phyloP scores from a whole-genome alignment of 2,329 filamentous ascomycete species.

The Trichoderma lentiforme region DNA sequence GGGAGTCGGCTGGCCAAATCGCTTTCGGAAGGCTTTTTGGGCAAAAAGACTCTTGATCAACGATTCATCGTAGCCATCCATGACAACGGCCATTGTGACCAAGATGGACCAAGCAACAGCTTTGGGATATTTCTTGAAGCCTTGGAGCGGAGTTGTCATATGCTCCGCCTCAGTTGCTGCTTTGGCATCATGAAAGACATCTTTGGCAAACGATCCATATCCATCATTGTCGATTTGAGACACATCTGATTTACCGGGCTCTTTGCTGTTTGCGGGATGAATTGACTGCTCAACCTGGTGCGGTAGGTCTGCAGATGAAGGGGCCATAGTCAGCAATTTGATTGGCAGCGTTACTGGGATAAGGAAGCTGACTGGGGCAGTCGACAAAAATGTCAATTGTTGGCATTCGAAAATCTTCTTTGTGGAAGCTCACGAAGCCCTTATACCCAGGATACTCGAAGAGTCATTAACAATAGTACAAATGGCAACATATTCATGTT shows the following conservation, averaged over 20 bases:
- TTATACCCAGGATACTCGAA: background rate
- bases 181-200: background rate
- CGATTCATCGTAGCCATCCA: slow-evolving; percentile 41
- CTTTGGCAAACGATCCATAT: background rate
- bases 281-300: background rate
- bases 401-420: background rate
- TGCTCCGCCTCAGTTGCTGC: background rate
- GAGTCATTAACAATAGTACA: background rate
- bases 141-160: slow-evolving; percentile 2
- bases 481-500: background rate
- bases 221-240: background rate
- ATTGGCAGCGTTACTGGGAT: background rate
- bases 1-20: background rate
- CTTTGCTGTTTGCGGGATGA: background rate
- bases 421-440: background rate
- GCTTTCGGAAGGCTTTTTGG: slow-evolving; percentile 25
- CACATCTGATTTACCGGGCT: background rate
- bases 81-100: slow-evolving; percentile 38
- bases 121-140: slow-evolving; percentile 31
- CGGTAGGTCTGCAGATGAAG: background rate
- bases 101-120: slow-evolving; percentile 37
- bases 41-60: slow-evolving; percentile 34
- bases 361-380: background rate
- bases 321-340: background rate
- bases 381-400: background rate